A percentile compares a stretch with the other conserved stretches of the same genome.
Conservation (phyloP, 2,329 filamentous ascomycete genomes). For the Fusarium tricinctum region DNA sequence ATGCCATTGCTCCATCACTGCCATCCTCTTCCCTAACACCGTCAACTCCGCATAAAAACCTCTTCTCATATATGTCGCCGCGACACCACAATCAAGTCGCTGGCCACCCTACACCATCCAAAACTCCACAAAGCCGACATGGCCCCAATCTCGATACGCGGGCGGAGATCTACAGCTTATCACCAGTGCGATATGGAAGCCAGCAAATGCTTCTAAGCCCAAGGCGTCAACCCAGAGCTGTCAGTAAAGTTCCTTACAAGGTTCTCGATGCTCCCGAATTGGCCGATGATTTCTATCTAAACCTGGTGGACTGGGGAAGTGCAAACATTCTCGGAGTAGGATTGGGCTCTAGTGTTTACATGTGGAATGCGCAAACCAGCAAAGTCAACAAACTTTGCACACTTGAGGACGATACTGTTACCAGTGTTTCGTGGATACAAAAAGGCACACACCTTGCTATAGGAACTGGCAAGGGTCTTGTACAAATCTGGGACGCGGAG, state of each 20-base stretch:
- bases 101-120: constrained; percentile 88
- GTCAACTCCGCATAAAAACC: constrained; percentile 96
- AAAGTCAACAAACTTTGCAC: constrained; percentile 95
- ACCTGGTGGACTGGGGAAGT: constrained; percentile 97
- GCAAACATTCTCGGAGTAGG: constrained; percentile 95
- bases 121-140: constrained; percentile 89
- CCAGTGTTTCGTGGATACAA: constrained; percentile 98
- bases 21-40: constrained; percentile 84
- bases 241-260: constrained; percentile 98
- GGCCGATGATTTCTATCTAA: constrained; percentile 97
- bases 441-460: constrained; percentile 96
- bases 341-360: constrained; percentile 92
- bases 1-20: constrained; percentile 70
- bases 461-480: constrained; percentile 91
- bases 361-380: constrained; percentile 96
- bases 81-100: constrained; percentile 76
- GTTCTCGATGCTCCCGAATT: constrained; percentile 96
- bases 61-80: constrained; percentile 91
- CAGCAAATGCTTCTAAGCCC: constrained; percentile 94
- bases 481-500: constrained; percentile 98
- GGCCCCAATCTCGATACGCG: constrained; percentile 89
- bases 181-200: constrained; percentile 91
- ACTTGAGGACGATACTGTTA: constrained; percentile 91
- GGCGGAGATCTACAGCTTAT: constrained; percentile 95
- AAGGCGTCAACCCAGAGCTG: constrained; percentile 86